phyloP scores from a whole-genome alignment of 805 yeast genomes.

The Yarrowia porcina region DNA sequence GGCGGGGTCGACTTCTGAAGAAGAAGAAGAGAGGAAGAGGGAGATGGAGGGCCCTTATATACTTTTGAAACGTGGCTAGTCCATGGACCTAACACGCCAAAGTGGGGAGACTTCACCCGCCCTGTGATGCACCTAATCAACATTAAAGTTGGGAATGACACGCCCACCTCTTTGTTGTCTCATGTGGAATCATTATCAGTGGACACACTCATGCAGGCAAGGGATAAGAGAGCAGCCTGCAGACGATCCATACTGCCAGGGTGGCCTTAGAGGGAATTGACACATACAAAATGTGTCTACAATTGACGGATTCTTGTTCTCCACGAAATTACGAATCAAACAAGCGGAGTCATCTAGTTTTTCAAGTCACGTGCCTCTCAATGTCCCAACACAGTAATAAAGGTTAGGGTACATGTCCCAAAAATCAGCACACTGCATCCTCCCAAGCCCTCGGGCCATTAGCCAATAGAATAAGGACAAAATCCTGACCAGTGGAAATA shows the following conservation, averaged over 20 bases:
- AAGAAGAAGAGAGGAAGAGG: neutral
- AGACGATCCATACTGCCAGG: neutral
- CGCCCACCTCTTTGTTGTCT: conserved; percentile 1
- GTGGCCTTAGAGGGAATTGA: neutral
- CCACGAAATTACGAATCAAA: neutral
- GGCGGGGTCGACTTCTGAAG: conserved; percentile 7
- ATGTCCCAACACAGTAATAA: neutral
- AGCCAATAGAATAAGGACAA: conserved; percentile 25
- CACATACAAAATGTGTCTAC: neutral
- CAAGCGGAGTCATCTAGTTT: neutral
- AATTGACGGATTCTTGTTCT: neutral
- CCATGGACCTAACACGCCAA: neutral
- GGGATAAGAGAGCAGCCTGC: neutral
- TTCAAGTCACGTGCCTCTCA: neutral
- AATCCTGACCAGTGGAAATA: conserved; percentile 25
- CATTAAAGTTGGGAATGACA: neutral
- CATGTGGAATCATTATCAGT: conserved; percentile 1
- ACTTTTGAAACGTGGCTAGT: neutral
- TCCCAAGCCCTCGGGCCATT: conserved; percentile 23
- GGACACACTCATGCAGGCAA: neutral
- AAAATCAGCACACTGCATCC: neutral
- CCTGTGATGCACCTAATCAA: conserved; percentile 1
- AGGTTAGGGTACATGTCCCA: neutral
- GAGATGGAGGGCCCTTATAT: neutral
- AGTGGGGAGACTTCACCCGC: neutral